Evolutionary conservation across 306 rosid genomes (phyloP), one percentile per base, ranked within the genome.

Genomic region (Quercus dentata): DNA sequence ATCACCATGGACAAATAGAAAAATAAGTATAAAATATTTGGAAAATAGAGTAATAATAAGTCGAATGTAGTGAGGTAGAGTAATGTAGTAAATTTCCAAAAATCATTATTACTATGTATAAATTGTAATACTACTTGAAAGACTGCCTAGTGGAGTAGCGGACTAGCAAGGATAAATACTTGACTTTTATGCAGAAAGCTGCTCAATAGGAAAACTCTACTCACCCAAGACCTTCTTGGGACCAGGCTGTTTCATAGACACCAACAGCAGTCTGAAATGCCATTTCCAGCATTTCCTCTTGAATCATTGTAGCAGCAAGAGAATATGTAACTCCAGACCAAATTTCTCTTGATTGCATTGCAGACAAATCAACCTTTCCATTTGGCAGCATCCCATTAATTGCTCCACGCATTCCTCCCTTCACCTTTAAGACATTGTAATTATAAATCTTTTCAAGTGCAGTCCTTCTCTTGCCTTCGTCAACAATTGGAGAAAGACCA

Each of bases 261-360:
- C 99, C 99, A 55, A 62, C 72, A 0, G 97, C 97, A 25, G 99
- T 94, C 79, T 77, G 88, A 88, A 94, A 94, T 71, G 91, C 99
- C 86, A 85, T 83, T 70, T 90, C 97, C 82, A 83, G 61, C 94
- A 92, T 79, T 70, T 86, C 86, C 84, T 94, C 97, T 75, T 94
- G 95, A 84, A 94, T 91, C 99, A 94, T 92, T 31, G 95, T 74
- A 69, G 99, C 99, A 83, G 99, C 97, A 80, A 94, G 76, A 33
- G 91, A 94, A 27, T 94, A 94, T 35, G 99, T 94, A 31, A 92
- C 99, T 71, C 99, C 99, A 0, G 99, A 84, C 99, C 99, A 94
- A 88, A 94, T 90, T 92, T 94, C 99, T 80, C 91, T 85, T 2
- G 97, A 94, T 80, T 94, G 97, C 92, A 92, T 17, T 1, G 95